A percentile compares a stretch with the other conserved stretches of the same genome.
phyloP scores from a whole-genome alignment of 352 stramenopile genomes.

The Phytopythium sindhum region DNA sequence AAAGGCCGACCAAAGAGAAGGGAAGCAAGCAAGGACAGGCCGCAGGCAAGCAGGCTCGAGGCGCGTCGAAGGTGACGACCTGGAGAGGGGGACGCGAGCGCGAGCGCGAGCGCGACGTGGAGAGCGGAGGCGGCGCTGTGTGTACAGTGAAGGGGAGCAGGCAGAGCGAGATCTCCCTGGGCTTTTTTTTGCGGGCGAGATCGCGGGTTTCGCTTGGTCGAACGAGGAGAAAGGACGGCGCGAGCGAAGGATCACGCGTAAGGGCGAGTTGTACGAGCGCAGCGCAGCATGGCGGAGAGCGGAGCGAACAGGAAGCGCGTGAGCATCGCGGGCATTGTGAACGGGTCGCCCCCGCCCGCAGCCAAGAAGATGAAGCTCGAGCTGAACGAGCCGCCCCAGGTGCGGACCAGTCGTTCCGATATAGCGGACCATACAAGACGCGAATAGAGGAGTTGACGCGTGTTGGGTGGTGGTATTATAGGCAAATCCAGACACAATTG shows the following conservation, averaged over 20 bases:
- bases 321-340: constrained; percentile 7
- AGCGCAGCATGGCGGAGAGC: constrained; percentile 22
- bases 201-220: neutral
- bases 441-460: neutral
- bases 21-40: neutral
- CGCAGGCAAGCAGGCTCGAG: neutral
- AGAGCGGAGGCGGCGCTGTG: neutral
- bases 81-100: neutral
- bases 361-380: constrained; percentile 73
- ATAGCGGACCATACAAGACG: too few species aligned
- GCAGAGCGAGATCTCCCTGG: neutral
- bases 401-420: constrained; percentile 4
- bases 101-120: neutral
- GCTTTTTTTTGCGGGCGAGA: neutral
- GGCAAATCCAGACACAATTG: constrained; percentile 76
- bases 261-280: neutral
- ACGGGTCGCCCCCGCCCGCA: constrained; percentile 6
- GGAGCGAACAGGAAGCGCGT: constrained; percentile 25
- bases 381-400: constrained; percentile 49
- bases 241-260: neutral
- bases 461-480: constrained; percentile 5
- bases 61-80: neutral
- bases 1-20: neutral
- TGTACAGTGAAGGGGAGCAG: neutral
- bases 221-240: neutral